Evolutionary conservation across 2,329 filamentous ascomycete species (phyloP), one percentile per base, ranked within the genome.

Genomic region (Xylariaceae sp.): DNA sequence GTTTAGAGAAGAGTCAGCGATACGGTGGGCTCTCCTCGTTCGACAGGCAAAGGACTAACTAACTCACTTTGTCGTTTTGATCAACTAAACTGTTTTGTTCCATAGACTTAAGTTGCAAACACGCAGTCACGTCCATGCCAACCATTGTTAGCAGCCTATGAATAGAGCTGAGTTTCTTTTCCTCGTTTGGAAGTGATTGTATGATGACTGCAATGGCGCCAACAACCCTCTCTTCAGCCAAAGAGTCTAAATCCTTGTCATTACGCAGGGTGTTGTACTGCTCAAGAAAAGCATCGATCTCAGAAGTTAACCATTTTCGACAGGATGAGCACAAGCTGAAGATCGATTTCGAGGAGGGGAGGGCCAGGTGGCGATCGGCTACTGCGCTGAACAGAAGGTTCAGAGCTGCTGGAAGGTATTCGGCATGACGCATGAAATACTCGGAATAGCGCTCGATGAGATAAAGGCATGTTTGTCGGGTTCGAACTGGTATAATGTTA

Each of bases 201-300:
- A 91, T 80, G 43, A 94, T 85, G 6, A 83, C 84, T 6, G 88
- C 82, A 60, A 94, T 88, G 1, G 84, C 88, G 41, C 86, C 83
- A 4, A 90, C 76, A 0, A 92, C 80, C 62, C 83, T 83, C 65
- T 91, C 88, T 64, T 88, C 88, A 1, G 85, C 85, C 51, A 84
- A 73, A 40, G 81, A 81, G 59, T 91, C 87, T 7, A 88, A 74
- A 6, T 79, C 80, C n/a, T 73, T 72, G 49, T 76, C 76, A 27
- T 71, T 71, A n/a, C 81, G 74, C 49, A 91, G 80, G n/a, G 76
- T 75, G 54, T 80, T 75, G 66, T 91, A 92, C 65, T 91, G 85
- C 32, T 80, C 75, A 44, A 94, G 73, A 64, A 95, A 91, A 0
- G 81, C 80, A 48, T 75, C 74, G 3, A 87, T 77, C 64, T 92